Base-by-base conservation (phyloP, 371 early-diverging fungal species). In the Mucor irregularis region DNA sequence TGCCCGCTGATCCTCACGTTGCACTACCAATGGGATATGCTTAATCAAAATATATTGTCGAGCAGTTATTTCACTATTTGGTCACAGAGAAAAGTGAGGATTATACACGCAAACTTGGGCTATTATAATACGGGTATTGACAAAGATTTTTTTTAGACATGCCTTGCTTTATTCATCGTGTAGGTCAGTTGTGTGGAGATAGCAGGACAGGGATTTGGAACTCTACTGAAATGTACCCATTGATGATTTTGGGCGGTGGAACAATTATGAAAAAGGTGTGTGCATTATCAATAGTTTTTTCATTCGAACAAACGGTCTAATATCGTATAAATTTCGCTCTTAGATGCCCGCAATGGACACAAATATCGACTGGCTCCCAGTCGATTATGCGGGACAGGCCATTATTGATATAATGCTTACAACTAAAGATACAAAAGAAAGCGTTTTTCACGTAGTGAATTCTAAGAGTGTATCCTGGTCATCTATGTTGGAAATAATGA, bases 101-200 rank as follows among this genome's bases (percentile, higher is more conserved):
- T 9, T 1, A 42, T 11, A 6, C 0, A 42, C 13, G 4, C 4
- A 42, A 42, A 11, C 9, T 24, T n/a, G n/a, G n/a, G n/a, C n/a
- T 11, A 17, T 7, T 13, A 21, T 21, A 22, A 17, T 5, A 42
- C 21, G 11, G 4, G 11, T 22, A 10, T 42, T 21, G 4, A 38
- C 17, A 7, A 17, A 17, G n/a, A n/a, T 38, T 11, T 8, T 10
- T 21, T 24, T 24, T 22, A 42, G 42, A 61, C 4, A 64, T 74
- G 17, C 73, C 74, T 11, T 60, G 69, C n/a, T 56, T 54, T 17
- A 62, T 80, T 14, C 53, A 72, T 26, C 76, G 81, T 24, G 40
- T 75, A 31, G 76, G 76, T 19, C 80, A 80, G 47, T 62, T 76
- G 13, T 68, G 69, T 24, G 80, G 76, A n/a, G 75, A 80, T 26